Conservation (phyloP, 129 eudicot species). For the Deinandra increscens region DNA sequence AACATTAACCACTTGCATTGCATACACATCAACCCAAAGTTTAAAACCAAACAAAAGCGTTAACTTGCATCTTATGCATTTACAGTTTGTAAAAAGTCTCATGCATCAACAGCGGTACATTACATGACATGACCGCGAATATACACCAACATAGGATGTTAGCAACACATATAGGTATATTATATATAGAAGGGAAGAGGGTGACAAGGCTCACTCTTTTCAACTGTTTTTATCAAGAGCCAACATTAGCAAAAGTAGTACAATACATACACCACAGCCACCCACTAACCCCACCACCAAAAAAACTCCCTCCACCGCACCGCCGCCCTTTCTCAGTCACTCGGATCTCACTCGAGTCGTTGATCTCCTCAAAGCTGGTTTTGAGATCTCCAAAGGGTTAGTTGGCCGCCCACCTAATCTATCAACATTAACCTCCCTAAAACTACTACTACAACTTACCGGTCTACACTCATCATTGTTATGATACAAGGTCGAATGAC, state of each 20-base stretch:
- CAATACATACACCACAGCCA: slow-evolving; percentile 39
- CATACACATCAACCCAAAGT: too few species aligned
- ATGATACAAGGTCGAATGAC: slow-evolving; percentile 26
- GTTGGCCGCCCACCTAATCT: slow-evolving; percentile 54
- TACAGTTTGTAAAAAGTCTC: background rate
- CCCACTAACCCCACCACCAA: slow-evolving; percentile 38
- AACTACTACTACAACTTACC: slow-evolving; percentile 36
- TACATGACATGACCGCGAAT: background rate
- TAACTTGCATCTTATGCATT: background rate
- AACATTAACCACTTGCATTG: too few species aligned
- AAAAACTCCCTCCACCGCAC: background rate
- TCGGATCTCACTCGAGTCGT: slow-evolving; percentile 30
- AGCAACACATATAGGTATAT: slow-evolving; percentile 2
- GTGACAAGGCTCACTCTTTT: slow-evolving; percentile 46
- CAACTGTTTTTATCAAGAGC: slow-evolving; percentile 27
- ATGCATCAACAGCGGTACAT: background rate
- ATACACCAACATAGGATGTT: slow-evolving; percentile 18
- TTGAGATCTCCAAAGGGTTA: slow-evolving; percentile 30
- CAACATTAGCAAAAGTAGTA: slow-evolving; percentile 31
- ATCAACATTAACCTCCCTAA: slow-evolving; percentile 50
- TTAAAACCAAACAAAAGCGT: background rate
- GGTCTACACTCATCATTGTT: slow-evolving; percentile 36
- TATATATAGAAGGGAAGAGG: slow-evolving; percentile 47
- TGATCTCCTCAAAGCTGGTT: slow-evolving; percentile 47
- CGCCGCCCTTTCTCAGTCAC: background rate